Evolutionary conservation across 108 stramenopile species (phyloP), one percentile per base, ranked within the genome.

Genomic region (Fistulifera pelliculosa): DNA sequence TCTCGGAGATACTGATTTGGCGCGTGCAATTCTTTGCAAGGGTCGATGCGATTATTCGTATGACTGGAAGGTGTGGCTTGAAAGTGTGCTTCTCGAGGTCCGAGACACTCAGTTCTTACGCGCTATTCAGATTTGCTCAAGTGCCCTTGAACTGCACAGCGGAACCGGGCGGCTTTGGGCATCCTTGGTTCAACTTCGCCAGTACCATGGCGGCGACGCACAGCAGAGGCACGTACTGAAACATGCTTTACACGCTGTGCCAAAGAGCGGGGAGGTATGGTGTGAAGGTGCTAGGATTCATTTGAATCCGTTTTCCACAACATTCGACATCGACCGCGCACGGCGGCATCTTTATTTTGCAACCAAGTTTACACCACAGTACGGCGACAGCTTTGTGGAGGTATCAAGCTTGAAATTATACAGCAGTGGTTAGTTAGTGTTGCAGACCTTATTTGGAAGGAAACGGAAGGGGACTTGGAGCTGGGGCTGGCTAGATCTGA

Each of bases 261-360:
- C 95, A 14, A 98, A 98, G 66, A 93, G 90, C 45, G 95, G 97
- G 12, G 97, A 98, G 58, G 97, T 98, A 1, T 96, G 97, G 97
- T 95, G 96, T 60, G 97, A 98, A 72, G 94, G 88, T 17, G 85
- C 80, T 41, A 64, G 90, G 45, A 81, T 91, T 41, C 76, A 79
- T 50, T 60, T 87, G 31, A 91, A 91, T 61, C 90, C 90, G 14
- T 85, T 91, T 38, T 91, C 83, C 21, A 69, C 61, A 2, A 73
- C 74, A 1, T 96, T 98, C 61, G 93, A 96, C 65, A 68, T 94
- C 31, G 65, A 71, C 17, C 52, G 68, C 7, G 92, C 94, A 26
- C 55, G 65, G 0, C 65, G 79, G 4, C 84, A 93, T 60, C 75
- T 98, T n/a, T 73, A 58, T 41, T 98, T 97, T 75, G 96, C 97